These are phyloP conservation scores for Picochlorum sp. DNA, from an alignment of 139 green algal genomes.

Conservation along the genomic window DNA sequence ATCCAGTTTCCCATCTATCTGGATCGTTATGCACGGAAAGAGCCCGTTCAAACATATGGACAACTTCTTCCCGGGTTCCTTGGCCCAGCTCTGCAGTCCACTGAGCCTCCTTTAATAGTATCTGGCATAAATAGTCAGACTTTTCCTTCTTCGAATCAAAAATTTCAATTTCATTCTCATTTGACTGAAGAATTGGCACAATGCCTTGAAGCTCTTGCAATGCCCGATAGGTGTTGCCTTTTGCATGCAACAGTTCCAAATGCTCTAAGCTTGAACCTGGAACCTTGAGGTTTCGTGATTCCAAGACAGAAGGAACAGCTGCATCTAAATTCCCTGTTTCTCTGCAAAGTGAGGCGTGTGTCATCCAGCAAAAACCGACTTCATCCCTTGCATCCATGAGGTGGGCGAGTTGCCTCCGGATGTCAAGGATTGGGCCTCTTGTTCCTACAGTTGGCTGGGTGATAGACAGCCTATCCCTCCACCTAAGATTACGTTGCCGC, in stretches of 20 bases:
- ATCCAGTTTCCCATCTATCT: constrained; percentile 61
- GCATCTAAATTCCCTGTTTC: constrained; percentile 73
- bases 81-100: constrained; percentile 73
- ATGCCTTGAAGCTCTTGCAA: constrained; percentile 35
- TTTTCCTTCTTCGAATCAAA: not conserved
- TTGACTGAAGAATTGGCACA: constrained; percentile 6
- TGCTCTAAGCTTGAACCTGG: constrained; percentile 56
- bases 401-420: constrained; percentile 60
- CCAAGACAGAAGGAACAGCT: constrained; percentile 64
- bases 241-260: constrained; percentile 78
- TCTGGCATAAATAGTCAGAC: constrained; percentile 17
- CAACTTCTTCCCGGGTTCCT: constrained; percentile 54
- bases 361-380: constrained; percentile 67
- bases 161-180: not conserved
- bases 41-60: constrained; percentile 60
- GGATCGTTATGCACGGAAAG: constrained; percentile 28
- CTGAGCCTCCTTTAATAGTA: constrained; percentile 61
- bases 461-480: constrained; percentile 57
- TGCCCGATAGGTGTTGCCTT: constrained; percentile 37
- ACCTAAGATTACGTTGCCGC: constrained; percentile 47
- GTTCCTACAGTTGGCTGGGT: constrained; percentile 54
- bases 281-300: constrained; percentile 53
- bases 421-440: constrained; percentile 75
- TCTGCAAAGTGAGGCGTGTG: constrained; percentile 76
- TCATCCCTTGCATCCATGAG: constrained; percentile 40